A percentile compares a stretch with the other conserved stretches of the same genome.
Evolutionary conservation across 2,329 filamentous ascomycete genomes (phyloP).

Genomic region (Phoma sp.): DNA sequence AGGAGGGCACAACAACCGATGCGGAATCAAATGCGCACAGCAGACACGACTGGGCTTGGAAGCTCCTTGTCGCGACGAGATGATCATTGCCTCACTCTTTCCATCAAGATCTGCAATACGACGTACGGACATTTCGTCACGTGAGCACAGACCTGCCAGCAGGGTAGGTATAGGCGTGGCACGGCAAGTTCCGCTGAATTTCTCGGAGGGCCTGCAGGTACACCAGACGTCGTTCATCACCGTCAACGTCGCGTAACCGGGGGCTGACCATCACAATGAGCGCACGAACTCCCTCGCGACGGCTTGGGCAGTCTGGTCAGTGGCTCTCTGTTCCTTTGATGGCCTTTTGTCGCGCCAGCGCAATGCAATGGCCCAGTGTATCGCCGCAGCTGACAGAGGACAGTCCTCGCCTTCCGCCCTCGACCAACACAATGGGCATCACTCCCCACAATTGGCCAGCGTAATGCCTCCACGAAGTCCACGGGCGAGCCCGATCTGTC

Average conservation of each 20-base stretch:
- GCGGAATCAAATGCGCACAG: constrained; percentile 2
- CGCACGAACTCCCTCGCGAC: constrained; percentile 67
- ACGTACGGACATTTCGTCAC: background rate
- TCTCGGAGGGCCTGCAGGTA: constrained; percentile 25
- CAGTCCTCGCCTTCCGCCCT: constrained; percentile 35
- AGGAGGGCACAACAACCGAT: background rate
- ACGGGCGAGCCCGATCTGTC: constrained; percentile 28
- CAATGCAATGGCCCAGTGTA: background rate
- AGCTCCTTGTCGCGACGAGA: constrained; percentile 4
- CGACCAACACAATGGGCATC: constrained; percentile 24
- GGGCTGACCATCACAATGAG: constrained; percentile 60
- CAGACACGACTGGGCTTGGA: background rate
- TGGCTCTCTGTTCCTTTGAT: background rate
- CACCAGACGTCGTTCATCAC: constrained; percentile 16
- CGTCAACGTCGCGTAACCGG: constrained; percentile 35
- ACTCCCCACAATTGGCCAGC: constrained; percentile 24
- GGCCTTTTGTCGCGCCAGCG: background rate
- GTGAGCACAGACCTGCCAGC: background rate
- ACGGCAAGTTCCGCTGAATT: constrained; percentile 25
- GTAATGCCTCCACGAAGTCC: constrained; percentile 21
- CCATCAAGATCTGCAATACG: constrained; percentile 5
- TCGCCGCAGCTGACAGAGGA: constrained; percentile 11
- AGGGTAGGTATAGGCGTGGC: background rate
- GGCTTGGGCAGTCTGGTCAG: constrained; percentile 66
- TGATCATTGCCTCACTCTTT: constrained; percentile 9